These are phyloP conservation scores for Macrophomina pseudophaseolina DNA, from an alignment of 2,329 filamentous ascomycete genomes.

Conservation along the genomic window DNA sequence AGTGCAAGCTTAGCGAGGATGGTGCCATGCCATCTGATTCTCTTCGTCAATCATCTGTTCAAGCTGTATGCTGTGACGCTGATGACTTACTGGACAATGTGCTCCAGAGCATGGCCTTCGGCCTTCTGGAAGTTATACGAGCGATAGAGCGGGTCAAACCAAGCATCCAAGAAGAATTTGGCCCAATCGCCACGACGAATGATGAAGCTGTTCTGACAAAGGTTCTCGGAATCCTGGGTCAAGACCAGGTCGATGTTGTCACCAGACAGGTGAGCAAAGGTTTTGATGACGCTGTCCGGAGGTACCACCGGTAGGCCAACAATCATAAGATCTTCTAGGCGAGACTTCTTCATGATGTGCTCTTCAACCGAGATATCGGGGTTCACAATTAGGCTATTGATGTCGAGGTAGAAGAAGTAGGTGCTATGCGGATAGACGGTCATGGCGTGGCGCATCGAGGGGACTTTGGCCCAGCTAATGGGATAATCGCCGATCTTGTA, in stretches of 20 bases:
- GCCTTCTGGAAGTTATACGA: slow-evolving; percentile 97
- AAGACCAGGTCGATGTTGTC: slow-evolving; percentile 81
- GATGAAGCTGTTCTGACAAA: slow-evolving; percentile 78
- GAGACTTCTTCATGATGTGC: slow-evolving; percentile 69
- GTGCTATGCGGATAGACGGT: slow-evolving; percentile 75
- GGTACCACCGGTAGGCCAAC: slow-evolving; percentile 86
- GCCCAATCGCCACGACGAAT: slow-evolving; percentile 87
- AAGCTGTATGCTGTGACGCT: background rate
- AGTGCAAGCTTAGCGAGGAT: slow-evolving; percentile 88
- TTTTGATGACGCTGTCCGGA: slow-evolving; percentile 96
- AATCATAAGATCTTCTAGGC: slow-evolving; percentile 79
- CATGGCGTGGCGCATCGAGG: slow-evolving; percentile 87
- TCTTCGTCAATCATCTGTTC: slow-evolving; percentile 36
- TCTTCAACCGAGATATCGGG: slow-evolving; percentile 70
- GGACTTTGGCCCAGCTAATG: slow-evolving; percentile 75
- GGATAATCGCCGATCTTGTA: slow-evolving; percentile 70
- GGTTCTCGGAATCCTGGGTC: slow-evolving; percentile 81
- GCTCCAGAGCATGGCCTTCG: slow-evolving; percentile 83
- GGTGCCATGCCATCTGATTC: slow-evolving; percentile 88
- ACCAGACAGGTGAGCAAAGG: slow-evolving; percentile 79
- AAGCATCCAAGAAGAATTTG: slow-evolving; percentile 89
- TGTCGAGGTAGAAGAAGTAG: slow-evolving; percentile 87
- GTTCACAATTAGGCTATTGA: slow-evolving; percentile 88
- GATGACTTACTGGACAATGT: slow-evolving; percentile 54
- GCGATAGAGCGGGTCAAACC: slow-evolving; percentile 94